These are phyloP conservation scores for Endothia cerciana DNA, from an alignment of 2,329 filamentous ascomycete genomes.

Conservation along the genomic window DNA sequence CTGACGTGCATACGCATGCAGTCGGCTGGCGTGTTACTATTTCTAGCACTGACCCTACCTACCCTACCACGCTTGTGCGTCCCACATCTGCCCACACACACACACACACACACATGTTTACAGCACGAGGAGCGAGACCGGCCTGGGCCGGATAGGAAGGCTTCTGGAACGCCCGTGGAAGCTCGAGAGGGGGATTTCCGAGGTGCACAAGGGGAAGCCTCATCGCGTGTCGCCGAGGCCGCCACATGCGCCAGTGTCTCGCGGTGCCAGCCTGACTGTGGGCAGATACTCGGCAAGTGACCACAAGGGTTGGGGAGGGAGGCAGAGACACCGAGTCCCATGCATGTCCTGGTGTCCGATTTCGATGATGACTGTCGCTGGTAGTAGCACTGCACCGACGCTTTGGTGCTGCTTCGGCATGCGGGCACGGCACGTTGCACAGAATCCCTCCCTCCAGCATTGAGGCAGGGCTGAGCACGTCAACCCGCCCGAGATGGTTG, in stretches of 20 bases:
- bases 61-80: neutral
- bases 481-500: neutral
- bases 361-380: too few species aligned
- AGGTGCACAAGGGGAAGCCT: neutral
- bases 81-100: neutral
- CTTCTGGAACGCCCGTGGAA: conserved; percentile 1
- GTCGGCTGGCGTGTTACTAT: neutral
- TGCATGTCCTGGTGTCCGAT: too few species aligned
- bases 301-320: too few species aligned
- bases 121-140: neutral
- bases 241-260: neutral
- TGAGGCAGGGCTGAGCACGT: neutral
- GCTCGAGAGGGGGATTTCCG: neutral
- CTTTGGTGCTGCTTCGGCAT: too few species aligned
- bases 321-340: too few species aligned
- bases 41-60: conserved; percentile 1
- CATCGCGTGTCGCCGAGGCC: neutral
- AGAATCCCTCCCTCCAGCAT: too few species aligned
- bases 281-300: neutral
- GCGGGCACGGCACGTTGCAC: too few species aligned
- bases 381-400: too few species aligned
- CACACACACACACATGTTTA: neutral
- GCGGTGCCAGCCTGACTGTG: neutral
- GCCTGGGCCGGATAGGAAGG: neutral
- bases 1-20: conserved; percentile 1